A percentile compares a stretch with the other conserved stretches of the same genome.
phyloP scores from a whole-genome alignment of 805 yeast genomes.

The Metschnikowia henanensis region DNA sequence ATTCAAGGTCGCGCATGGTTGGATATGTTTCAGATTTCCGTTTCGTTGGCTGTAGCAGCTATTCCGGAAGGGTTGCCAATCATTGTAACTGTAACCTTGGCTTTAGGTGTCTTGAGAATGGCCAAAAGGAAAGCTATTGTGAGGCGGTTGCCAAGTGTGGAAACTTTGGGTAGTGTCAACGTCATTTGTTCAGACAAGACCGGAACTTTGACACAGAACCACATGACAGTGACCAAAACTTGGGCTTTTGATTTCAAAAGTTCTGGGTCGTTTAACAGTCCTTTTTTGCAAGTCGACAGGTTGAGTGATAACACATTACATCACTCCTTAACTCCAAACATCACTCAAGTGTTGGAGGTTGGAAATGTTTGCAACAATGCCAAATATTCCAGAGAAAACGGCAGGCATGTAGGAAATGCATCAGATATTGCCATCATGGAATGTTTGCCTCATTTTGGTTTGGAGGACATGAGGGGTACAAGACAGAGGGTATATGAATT shows the following conservation, averaged over 20 bases:
- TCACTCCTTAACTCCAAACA: conserved; percentile 52
- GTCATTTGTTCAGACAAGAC: conserved; percentile 93
- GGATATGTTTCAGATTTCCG: conserved; percentile 97
- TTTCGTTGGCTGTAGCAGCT: conserved; percentile 97
- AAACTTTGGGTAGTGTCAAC: conserved; percentile 91
- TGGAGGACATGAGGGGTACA: conserved; percentile 67
- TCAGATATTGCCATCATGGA: conserved; percentile 92
- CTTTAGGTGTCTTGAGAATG: conserved; percentile 95
- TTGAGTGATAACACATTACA: conserved; percentile 40
- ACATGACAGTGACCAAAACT: conserved; percentile 82
- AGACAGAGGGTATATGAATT: conserved; percentile 65
- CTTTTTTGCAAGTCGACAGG: conserved; percentile 49
- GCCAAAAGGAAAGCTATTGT: conserved; percentile 93
- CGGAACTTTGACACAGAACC: conserved; percentile 87
- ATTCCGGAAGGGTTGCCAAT: conserved; percentile 99
- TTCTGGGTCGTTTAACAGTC: conserved; percentile 35
- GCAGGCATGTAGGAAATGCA: conserved; percentile 83
- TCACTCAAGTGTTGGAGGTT: conserved; percentile 54
- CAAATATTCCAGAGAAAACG: conserved; percentile 64
- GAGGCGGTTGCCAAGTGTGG: conserved; percentile 91
- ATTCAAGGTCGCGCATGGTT: conserved; percentile 93
- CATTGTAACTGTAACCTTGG: conserved; percentile 95
- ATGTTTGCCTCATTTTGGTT: conserved; percentile 64
- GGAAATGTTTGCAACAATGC: conserved; percentile 80
- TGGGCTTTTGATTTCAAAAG: conserved; percentile 70